phyloP scores from a whole-genome alignment of 257 asterid species.

The Gardenia jasminoides region DNA sequence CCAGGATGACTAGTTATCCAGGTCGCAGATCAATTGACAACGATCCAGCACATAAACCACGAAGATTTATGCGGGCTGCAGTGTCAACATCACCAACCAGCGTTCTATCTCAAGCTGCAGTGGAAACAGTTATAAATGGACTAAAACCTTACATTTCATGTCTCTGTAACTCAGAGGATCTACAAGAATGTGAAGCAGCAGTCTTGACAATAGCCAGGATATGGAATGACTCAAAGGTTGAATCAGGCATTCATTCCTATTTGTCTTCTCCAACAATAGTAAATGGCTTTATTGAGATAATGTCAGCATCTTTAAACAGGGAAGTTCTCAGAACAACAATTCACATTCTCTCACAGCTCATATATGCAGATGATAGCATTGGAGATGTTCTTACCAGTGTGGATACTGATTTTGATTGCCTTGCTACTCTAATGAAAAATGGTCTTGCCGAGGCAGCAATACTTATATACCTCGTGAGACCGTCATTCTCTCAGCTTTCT shows the following conservation, averaged over 20 bases:
- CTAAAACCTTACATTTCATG: constrained; percentile 63
- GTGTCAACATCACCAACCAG: constrained; percentile 61
- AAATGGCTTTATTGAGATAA: constrained; percentile 63
- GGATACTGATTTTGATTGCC: constrained; percentile 69
- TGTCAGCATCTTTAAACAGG: constrained; percentile 63
- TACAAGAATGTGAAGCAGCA: constrained; percentile 76
- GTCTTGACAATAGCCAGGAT: constrained; percentile 49
- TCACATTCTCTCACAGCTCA: constrained; percentile 56
- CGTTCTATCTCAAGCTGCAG: constrained; percentile 62
- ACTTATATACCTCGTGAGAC: constrained; percentile 55
- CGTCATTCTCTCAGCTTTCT: constrained; percentile 61
- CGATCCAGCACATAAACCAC: constrained; percentile 42
- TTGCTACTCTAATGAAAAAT: constrained; percentile 58
- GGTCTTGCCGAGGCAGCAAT: constrained; percentile 71
- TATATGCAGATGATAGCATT: constrained; percentile 49
- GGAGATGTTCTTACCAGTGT: constrained; percentile 55
- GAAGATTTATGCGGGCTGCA: constrained; percentile 52
- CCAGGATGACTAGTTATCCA: constrained; percentile 26
- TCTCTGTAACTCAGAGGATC: constrained; percentile 71
- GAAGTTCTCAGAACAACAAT: constrained; percentile 63
- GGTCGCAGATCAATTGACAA: constrained; percentile 27
- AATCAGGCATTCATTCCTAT: constrained; percentile 56
- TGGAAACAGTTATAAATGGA: constrained; percentile 53
- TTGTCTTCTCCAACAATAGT: constrained; percentile 65
- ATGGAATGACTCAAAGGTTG: constrained; percentile 63